Percentiles rank a stretch among this genome's conserved stretches.
Conservation (phyloP, 2,329 filamentous ascomycete genomes). For the Raffaelea albimanens region DNA sequence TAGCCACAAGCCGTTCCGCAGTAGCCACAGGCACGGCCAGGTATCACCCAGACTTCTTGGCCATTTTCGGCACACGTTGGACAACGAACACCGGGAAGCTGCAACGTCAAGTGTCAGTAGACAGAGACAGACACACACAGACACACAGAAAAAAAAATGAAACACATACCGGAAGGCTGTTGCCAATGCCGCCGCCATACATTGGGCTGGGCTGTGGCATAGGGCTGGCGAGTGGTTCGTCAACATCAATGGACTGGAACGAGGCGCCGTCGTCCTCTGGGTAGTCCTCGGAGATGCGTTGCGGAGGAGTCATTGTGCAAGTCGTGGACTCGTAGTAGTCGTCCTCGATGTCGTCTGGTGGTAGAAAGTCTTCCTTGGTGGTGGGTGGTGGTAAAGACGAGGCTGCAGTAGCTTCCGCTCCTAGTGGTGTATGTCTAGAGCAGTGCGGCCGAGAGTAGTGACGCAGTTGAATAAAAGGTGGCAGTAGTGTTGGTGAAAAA, state of each 20-base stretch:
- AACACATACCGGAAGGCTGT: conserved; percentile 7
- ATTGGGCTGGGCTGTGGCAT: conserved; percentile 3
- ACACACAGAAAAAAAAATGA: background rate
- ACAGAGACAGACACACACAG: background rate
- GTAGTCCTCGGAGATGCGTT: background rate
- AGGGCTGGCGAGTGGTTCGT: background rate
- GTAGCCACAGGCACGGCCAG: conserved; percentile 16
- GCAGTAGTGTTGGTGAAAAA: background rate
- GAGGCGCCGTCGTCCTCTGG: conserved; percentile 1
- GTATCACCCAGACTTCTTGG: conserved; percentile 17
- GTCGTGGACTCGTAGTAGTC: background rate
- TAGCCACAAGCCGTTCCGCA: conserved; percentile 14
- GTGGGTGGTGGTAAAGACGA: no score
- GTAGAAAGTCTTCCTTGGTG: background rate
- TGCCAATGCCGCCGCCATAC: conserved; percentile 1
- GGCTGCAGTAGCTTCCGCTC: no score
- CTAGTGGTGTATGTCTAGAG: no score
- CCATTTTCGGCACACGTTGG: conserved; percentile 15
- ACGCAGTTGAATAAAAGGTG: background rate
- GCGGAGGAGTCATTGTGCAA: background rate
- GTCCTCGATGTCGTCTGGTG: background rate
- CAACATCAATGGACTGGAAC: background rate
- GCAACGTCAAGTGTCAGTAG: background rate
- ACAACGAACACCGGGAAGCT: conserved; percentile 16
- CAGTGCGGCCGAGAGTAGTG: no score